Base-by-base conservation (phyloP, 2,329 filamentous ascomycete genomes). In the Cercospora beticola region DNA sequence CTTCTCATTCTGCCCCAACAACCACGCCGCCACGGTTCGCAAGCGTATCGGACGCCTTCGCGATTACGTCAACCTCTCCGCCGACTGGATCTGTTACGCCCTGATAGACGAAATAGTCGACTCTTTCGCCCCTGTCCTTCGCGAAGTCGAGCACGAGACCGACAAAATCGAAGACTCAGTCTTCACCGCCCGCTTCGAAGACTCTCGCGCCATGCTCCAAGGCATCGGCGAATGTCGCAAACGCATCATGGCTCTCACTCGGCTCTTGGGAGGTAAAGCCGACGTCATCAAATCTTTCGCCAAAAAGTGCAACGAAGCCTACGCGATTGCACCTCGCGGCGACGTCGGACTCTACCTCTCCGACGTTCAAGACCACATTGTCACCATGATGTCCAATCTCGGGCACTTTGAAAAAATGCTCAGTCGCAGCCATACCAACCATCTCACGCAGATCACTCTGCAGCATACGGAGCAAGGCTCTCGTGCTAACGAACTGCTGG, bases 31-130 rank as follows among this genome's bases (percentile, higher is more conserved):
- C 54, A 92, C 95, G 72, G 95, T 99, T 28, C 89, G 94, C 73
- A 93, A 92, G 84, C 89, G 95, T 80, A 98, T 99, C 76, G 90
- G 92, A 26, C 91, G 93, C 74, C 85, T 99, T 66, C 94, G 97
- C 77, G 95, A 99, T 77, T 98, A 97, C 77, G 92, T 98, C 75
- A 90, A 94, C 70, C 86, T 99, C 46, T 97, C 93, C 78, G 94
- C 93, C 74, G 95, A 99, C 81, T 99, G 96, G 94, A 96, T 98
- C 74, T 99, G 95, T 84, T 99, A 99, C 78, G 95, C 95, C 54
- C 86, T 99, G 77, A 98, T 99, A 78, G 95, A 99, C 80, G 93
- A 99, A 78, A 99, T 99, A 77, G 95, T 98, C 69, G 95, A 99
- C 82, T 92, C 89, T 23, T 99, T 98, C 76, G 94, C 92, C 0